Conservation (phyloP, 2,329 filamentous ascomycete species). For the Alternaria solani region DNA sequence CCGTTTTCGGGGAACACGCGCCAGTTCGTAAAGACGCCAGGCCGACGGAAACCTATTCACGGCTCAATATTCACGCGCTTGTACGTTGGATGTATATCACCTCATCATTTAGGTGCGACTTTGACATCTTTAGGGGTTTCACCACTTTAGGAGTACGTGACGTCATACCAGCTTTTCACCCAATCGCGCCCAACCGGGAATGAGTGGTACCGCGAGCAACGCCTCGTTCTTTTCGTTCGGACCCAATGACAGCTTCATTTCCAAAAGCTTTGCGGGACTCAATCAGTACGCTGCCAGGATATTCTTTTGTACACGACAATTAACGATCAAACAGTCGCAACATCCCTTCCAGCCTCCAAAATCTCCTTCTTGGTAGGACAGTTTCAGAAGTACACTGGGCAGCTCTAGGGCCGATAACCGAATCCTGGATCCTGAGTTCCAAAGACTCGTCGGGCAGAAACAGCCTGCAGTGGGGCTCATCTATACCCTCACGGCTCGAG, state of each 20-base stretch:
- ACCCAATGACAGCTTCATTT: constrained; percentile 43
- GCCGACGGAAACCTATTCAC: neutral
- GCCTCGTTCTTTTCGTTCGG: constrained; percentile 49
- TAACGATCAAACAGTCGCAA: constrained; percentile 34
- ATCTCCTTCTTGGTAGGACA: constrained; percentile 35
- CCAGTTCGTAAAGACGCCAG: neutral
- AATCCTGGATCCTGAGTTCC: constrained; percentile 47
- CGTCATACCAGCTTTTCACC: constrained; percentile 35
- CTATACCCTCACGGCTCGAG: constrained; percentile 33
- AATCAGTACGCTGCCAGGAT: constrained; percentile 34
- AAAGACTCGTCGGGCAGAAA: constrained; percentile 36
- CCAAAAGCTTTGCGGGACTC: constrained; percentile 41
- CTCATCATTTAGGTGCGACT: neutral
- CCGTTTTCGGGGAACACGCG: neutral
- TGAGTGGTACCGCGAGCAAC: constrained; percentile 34
- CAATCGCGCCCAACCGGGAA: constrained; percentile 37
- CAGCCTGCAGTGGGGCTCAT: constrained; percentile 41
- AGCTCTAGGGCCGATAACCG: constrained; percentile 34
- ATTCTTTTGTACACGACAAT: neutral
- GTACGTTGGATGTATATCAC: neutral
- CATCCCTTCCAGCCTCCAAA: constrained; percentile 37
- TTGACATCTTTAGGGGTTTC: neutral
- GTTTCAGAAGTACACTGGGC: constrained; percentile 45
- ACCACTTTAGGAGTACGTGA: constrained; percentile 23
- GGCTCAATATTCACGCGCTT: neutral